A percentile compares a stretch with the other conserved stretches of the same genome.
These are phyloP conservation scores for Russula vinacea DNA, from an alignment of 768 basidiomycete genomes.

Conservation along the genomic window DNA sequence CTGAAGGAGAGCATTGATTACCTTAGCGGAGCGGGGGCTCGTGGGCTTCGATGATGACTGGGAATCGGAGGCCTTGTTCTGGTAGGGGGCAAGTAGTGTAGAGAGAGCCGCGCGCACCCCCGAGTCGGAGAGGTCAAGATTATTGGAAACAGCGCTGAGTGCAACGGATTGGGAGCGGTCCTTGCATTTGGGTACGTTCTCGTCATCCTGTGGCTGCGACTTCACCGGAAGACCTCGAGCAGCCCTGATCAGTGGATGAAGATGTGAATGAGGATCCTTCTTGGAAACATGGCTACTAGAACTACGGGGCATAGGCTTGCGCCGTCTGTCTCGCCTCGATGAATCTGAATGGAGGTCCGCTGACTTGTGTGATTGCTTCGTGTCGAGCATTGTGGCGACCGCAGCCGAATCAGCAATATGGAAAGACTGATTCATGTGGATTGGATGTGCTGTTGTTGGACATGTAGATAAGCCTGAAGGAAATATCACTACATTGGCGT, in stretches of 20 bases:
- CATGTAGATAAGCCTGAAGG: not conserved
- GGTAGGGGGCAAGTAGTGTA: constrained; percentile 22
- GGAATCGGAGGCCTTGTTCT: constrained; percentile 7
- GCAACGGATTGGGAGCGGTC: constrained; percentile 5
- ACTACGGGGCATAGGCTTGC: constrained; percentile 38
- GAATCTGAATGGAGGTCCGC: constrained; percentile 41
- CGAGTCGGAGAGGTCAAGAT: constrained; percentile 24
- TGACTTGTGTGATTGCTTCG: constrained; percentile 30
- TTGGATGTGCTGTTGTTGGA: constrained; percentile 4
- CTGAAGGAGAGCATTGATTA: constrained; percentile 37
- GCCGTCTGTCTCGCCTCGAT: constrained; percentile 33
- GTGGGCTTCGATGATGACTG: constrained; percentile 33
- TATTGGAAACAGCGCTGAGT: not conserved
- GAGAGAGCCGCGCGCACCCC: constrained; percentile 24
- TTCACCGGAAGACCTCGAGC: constrained; percentile 15
- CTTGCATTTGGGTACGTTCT: constrained; percentile 3
- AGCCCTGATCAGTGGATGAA: constrained; percentile 23
- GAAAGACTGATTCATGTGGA: constrained; percentile 16
- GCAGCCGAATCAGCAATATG: constrained; percentile 1
- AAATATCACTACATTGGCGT: not conserved
- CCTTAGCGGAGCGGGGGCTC: constrained; percentile 25
- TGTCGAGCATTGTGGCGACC: constrained; percentile 1
- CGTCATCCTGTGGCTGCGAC: constrained; percentile 16
- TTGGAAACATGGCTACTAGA: constrained; percentile 36
- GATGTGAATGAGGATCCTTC: constrained; percentile 15